Evolutionary conservation across 2,329 filamentous ascomycete genomes (phyloP).

Genomic region (Penicillium palitans): DNA sequence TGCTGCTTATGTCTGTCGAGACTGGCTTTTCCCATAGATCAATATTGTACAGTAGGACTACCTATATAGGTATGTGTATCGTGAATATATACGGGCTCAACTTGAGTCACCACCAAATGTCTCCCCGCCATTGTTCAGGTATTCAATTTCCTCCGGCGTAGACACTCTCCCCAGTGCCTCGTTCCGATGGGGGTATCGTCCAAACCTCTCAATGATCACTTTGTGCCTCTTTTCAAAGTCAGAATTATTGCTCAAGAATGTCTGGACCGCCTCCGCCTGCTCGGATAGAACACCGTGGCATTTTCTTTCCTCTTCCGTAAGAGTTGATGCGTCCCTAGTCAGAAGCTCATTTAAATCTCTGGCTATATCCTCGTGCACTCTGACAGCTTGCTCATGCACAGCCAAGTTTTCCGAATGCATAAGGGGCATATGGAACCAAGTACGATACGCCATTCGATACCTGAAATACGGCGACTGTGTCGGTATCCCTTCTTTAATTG

Average conservation of each 20-base stretch:
- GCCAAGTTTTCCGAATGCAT: constrained; percentile 52
- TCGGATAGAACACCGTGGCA: constrained; percentile 14
- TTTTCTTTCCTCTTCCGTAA: constrained; percentile 18
- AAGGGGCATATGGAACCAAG: constrained; percentile 62
- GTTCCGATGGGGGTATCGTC: constrained; percentile 30
- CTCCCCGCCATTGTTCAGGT: constrained; percentile 27
- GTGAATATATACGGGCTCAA: neutral
- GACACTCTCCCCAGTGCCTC: constrained; percentile 21
- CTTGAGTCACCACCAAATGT: constrained; percentile 14
- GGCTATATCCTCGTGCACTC: constrained; percentile 17
- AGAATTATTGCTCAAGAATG: constrained; percentile 9
- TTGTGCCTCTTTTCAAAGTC: constrained; percentile 26
- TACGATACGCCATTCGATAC: constrained; percentile 42
- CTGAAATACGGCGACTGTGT: constrained; percentile 32
- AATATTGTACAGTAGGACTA: neutral
- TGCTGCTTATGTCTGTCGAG: neutral
- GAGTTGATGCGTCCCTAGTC: constrained; percentile 5
- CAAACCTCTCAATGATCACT: constrained; percentile 29
- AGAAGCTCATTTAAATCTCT: constrained; percentile 21
- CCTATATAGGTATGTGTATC: neutral
- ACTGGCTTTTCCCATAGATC: neutral
- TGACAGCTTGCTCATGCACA: constrained; percentile 21
- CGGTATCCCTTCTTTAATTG: constrained; percentile 36
- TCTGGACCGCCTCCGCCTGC: constrained; percentile 12
- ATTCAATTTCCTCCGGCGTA: constrained; percentile 24